Evolutionary conservation across 805 yeast genomes (phyloP), one percentile per base, ranked within the genome.

Genomic region (Wickerhamiella siamensis): DNA sequence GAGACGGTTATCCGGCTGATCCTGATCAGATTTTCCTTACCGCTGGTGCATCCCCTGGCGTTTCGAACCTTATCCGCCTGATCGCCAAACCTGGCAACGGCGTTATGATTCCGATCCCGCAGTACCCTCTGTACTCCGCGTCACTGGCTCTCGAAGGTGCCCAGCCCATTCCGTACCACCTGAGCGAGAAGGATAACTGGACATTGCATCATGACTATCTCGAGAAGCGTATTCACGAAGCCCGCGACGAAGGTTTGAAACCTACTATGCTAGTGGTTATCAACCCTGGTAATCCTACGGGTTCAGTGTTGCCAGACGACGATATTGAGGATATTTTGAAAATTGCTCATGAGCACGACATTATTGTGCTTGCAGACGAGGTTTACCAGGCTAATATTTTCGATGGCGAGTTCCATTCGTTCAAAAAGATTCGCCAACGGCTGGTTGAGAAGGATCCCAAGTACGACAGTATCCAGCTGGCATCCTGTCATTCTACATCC

Each of bases 261-360:
- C 79, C 91, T 48, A 75, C 83, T 53, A 78, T 88, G 45, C 64
- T 93, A 42, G 97, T 88, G 2, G 83, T 91, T 14, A 91, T 91
- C 56, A 91, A 91, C 65, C 99, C 99, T 2, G 97, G 99, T 44
- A 91, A 91, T 63, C 99, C 99, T 48, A 91, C 99, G 0, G 99
- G 99, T 34, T 73, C 95, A 1, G 75, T 86, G 42, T 67, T 91
- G 44, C 60, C 72, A 8, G 68, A 66, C 39, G 72, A 71, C 4
- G 76, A 78, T 47, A 84, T 91, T 55, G 74, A 68, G 33, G 79
- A 77, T 34, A 70, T 91, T 42, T 67, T 91, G 44, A 67, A 72
- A 31, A 71, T 88, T 43, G 94, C 95, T 26, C 93, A 94, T 15
- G 77, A 79, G 56, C 64, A 84, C 50, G 86, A 94, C 34, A 60